phyloP scores from a whole-genome alignment of 2,329 filamentous ascomycete genomes.

The Rugonectria rugulosa region DNA sequence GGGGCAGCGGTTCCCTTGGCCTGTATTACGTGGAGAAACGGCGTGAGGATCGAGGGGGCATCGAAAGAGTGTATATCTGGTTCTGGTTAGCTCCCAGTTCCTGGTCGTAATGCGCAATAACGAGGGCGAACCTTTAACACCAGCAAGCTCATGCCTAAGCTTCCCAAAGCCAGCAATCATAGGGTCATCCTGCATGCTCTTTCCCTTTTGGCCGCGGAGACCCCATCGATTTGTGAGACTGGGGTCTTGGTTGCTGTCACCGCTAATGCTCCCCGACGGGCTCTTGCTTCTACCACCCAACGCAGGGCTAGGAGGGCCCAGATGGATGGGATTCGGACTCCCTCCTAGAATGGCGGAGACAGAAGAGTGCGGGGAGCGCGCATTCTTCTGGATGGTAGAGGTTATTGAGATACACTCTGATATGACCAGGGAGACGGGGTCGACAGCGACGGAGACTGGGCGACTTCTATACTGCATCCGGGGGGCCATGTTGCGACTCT shows the following conservation, averaged over 20 bases:
- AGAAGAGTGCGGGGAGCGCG: constrained; percentile 93
- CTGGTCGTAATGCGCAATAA: not conserved
- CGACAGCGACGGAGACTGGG: constrained; percentile 80
- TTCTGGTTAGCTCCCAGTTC: constrained; percentile 21
- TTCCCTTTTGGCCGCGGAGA: constrained; percentile 90
- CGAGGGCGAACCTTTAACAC: constrained; percentile 71
- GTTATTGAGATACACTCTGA: constrained; percentile 99
- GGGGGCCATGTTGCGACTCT: constrained; percentile 43
- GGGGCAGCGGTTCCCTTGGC: constrained; percentile 95
- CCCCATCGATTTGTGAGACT: constrained; percentile 88
- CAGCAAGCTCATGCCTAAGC: constrained; percentile 85
- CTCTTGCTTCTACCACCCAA: constrained; percentile 52
- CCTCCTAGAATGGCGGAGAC: constrained; percentile 95
- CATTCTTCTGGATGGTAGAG: constrained; percentile 97
- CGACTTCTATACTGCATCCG: constrained; percentile 67
- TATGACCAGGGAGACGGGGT: constrained; percentile 91
- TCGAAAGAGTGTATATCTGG: constrained; percentile 90
- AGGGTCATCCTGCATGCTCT: constrained; percentile 97
- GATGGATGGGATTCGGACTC: constrained; percentile 64
- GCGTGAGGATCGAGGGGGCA: constrained; percentile 86
- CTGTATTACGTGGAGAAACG: constrained; percentile 95
- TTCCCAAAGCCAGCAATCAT: constrained; percentile 94
- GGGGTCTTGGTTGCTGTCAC: constrained; percentile 59
- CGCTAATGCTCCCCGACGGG: constrained; percentile 42
- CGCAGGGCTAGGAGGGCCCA: constrained; percentile 56